Percentiles rank a stretch among this genome's conserved stretches.
phyloP scores from a whole-genome alignment of 1,284 basidiomycete species.

The Fomitopsis palustris region DNA sequence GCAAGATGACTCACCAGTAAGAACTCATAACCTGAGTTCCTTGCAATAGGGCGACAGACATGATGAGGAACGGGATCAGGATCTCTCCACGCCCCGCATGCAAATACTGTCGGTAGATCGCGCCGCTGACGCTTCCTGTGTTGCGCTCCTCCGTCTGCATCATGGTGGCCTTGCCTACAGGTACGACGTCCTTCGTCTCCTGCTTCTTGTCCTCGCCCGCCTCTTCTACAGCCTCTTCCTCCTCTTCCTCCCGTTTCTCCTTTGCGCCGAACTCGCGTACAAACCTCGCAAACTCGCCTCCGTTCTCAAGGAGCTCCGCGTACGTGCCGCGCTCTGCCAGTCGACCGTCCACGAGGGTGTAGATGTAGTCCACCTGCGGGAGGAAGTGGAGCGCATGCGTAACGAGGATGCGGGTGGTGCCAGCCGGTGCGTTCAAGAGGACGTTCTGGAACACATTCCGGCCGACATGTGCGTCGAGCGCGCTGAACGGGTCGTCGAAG shows the following conservation, averaged over 20 bases:
- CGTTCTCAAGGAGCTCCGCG: slow-evolving; percentile 55
- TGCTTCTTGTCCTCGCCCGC: slow-evolving; percentile 24
- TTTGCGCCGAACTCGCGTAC: slow-evolving; percentile 63
- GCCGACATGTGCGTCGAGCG: slow-evolving; percentile 86
- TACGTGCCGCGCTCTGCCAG: slow-evolving; percentile 80
- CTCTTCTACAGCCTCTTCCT: slow-evolving; percentile 38
- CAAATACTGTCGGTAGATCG: slow-evolving; percentile 52
- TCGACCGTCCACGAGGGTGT: slow-evolving; percentile 65
- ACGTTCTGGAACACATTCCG: slow-evolving; percentile 86
- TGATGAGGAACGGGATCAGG: slow-evolving; percentile 49
- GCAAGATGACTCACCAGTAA: slow-evolving; percentile 49
- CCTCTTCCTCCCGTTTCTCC: slow-evolving; percentile 33
- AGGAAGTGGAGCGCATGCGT: slow-evolving; percentile 85
- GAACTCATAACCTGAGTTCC: slow-evolving; percentile 60
- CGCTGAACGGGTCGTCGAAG: slow-evolving; percentile 79
- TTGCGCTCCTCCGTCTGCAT: slow-evolving; percentile 69
- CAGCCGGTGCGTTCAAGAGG: slow-evolving; percentile 53
- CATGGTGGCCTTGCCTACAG: slow-evolving; percentile 39
- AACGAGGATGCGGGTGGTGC: slow-evolving; percentile 81
- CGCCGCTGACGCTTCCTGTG: slow-evolving; percentile 49
- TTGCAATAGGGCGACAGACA: slow-evolving; percentile 54
- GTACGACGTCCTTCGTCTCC: slow-evolving; percentile 35
- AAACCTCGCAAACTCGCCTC: slow-evolving; percentile 72
- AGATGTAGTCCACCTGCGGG: slow-evolving; percentile 74
- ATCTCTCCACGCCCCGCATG: slow-evolving; percentile 51